Evolutionary conservation across 208 protist species (phyloP), one percentile per base, ranked within the genome.

Genomic region (Leishmania tarentolae): DNA sequence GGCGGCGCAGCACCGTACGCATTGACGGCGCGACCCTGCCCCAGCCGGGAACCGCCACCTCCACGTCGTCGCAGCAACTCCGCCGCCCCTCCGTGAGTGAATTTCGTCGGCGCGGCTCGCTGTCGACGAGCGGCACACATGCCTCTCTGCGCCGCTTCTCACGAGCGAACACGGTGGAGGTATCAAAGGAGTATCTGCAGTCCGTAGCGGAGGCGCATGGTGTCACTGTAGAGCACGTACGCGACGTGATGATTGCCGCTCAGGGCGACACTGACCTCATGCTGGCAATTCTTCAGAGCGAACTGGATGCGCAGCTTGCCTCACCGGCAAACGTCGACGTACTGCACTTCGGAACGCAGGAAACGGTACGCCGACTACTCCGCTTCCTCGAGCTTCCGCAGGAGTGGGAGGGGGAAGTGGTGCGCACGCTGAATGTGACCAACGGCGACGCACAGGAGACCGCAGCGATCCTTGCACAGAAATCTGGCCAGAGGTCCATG

Each of bases 201-300:
- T 74, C 66, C 13, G 13, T 96, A n/a, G 83, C 82, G 7, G 81
- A 85, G 17, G 72, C 75, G 44, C 93, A 90, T 70, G 81, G 74
- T 11, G 86, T 91, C 50, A 52, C 85, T 40, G 70, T 74, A n/a
- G 84, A 74, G 24, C 90, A 86, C 78, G 92, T 93, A 31, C 84
- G 78, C 28, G 92, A 96, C 15, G 87, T 94, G 17, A 89, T 88
- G 28, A 82, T 94, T 50, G 90, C 87, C 0, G 84, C 91, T 9
- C 81, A 88, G 59, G 91, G 92, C 50, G 88, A 96, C 65, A 88
- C 82, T 1, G 86, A 91, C 80, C 80, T 96, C 15, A 93, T 93
- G 83, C 31, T 81, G 13, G 83, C 84, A 7, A 94, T 94, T 69
- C 76, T 94, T 46, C 80, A 92, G 76, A 92, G 84, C 47, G 87